A percentile compares a stretch with the other conserved stretches of the same genome.
Conservation (phyloP, 192 early-diverging fungal genomes). For the Rhizophlyctis rosea region DNA sequence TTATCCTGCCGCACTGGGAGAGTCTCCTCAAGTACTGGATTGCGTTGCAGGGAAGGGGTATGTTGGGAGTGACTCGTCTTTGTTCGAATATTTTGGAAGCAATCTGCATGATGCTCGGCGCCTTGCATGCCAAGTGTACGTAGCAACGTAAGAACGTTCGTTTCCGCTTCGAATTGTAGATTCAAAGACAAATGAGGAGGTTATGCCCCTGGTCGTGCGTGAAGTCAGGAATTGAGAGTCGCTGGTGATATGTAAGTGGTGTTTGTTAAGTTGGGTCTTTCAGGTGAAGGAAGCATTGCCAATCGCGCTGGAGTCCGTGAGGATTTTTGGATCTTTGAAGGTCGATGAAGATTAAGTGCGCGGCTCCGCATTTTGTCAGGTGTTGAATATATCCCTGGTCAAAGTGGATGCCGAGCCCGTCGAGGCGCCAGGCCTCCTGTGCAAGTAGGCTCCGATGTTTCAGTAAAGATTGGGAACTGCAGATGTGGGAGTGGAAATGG, state of each 20-base stretch:
- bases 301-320: neutral
- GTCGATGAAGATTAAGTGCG: neutral
- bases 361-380: neutral
- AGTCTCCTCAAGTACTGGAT: too few relatives aligned
- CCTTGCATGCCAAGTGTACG: neutral
- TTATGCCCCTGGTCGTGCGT: neutral
- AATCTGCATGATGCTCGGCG: too few relatives aligned
- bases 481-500: neutral
- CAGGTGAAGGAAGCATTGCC: neutral
- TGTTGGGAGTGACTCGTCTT: too few relatives aligned
- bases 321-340: neutral
- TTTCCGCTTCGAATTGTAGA: neutral
- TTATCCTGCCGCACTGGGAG: too few relatives aligned
- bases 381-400: neutral
- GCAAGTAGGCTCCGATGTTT: constrained; percentile 1
- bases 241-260: neutral
- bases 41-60: too few relatives aligned
- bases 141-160: neutral
- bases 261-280: neutral
- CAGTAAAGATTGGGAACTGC: neutral
- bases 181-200: neutral
- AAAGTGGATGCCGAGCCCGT: neutral
- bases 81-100: too few relatives aligned
- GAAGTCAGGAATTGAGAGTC: neutral
- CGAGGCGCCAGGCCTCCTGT: neutral